phyloP scores from a whole-genome alignment of 2,329 filamentous ascomycete genomes.

The Pseudogymnoascus sp. region DNA sequence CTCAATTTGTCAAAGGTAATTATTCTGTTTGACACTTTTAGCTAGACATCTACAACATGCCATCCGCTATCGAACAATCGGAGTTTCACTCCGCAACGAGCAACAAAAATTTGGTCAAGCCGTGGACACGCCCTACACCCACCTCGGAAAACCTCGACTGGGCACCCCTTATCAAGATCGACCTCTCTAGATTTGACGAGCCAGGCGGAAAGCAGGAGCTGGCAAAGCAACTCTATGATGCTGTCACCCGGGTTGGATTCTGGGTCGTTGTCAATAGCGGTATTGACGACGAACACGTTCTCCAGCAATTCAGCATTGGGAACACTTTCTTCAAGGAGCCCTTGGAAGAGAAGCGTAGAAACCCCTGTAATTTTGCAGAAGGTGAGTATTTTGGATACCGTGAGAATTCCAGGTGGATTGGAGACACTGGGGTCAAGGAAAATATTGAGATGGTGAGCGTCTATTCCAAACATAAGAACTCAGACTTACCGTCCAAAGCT shows the following conservation, averaged over 20 bases:
- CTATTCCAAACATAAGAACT: not conserved
- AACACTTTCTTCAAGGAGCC: slow-evolving; percentile 48
- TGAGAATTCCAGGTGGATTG: slow-evolving; percentile 32
- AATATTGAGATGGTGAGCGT: slow-evolving; percentile 41
- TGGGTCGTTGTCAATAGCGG: slow-evolving; percentile 56
- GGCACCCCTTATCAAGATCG: slow-evolving; percentile 45
- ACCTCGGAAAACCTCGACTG: slow-evolving; percentile 32
- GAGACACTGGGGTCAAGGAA: slow-evolving; percentile 32
- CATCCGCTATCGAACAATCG: slow-evolving; percentile 15
- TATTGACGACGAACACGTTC: slow-evolving; percentile 47
- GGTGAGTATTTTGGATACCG: slow-evolving; percentile 41
- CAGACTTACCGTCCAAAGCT: slow-evolving; percentile 17
- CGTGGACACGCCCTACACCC: slow-evolving; percentile 25
- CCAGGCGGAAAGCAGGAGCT: slow-evolving; percentile 42
- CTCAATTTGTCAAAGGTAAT: slow-evolving; percentile 1
- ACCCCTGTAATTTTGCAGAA: slow-evolving; percentile 24
- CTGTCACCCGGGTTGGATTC: slow-evolving; percentile 42
- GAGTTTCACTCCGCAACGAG: slow-evolving; percentile 7
- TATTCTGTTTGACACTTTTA: not conserved
- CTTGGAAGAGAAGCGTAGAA: slow-evolving; percentile 42
- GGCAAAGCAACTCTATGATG: slow-evolving; percentile 42
- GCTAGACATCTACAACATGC: slow-evolving; percentile 19
- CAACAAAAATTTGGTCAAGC: slow-evolving; percentile 23
- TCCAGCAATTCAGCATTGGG: slow-evolving; percentile 50
- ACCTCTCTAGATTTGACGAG: slow-evolving; percentile 39